Evolutionary conservation across 306 rosid species (phyloP).

Genomic region (Mimosa bimucronata): DNA sequence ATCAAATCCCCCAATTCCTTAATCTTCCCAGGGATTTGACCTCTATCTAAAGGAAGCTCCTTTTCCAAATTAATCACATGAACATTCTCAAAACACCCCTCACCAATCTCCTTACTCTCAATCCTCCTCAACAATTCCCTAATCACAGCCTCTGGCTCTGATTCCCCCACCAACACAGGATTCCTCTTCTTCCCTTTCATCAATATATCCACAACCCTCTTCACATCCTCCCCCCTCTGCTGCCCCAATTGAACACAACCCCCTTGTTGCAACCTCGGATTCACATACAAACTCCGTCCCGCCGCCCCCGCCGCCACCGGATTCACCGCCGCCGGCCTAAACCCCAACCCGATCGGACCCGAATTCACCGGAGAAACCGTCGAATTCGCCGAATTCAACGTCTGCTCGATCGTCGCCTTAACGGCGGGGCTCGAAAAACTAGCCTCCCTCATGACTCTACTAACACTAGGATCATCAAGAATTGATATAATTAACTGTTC

Average conservation of each 20-base stretch:
- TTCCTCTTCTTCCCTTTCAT: constrained; percentile 69
- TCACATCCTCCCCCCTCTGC: constrained; percentile 72
- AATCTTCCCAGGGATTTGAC: constrained; percentile 50
- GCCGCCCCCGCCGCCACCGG: constrained; percentile 10
- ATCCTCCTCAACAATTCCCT: constrained; percentile 73
- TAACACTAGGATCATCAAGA: constrained; percentile 95
- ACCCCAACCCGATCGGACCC: constrained; percentile 65
- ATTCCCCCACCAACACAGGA: constrained; percentile 90
- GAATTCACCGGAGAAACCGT: constrained; percentile 54
- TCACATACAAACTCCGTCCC: constrained; percentile 67
- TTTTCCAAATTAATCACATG: constrained; percentile 74
- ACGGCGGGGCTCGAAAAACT: constrained; percentile 94
- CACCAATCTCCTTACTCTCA: constrained; percentile 67
- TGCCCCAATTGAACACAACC: constrained; percentile 52
- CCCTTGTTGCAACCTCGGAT: constrained; percentile 82
- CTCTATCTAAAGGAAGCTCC: constrained; percentile 67
- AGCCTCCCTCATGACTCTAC: constrained; percentile 96
- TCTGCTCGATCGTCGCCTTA: constrained; percentile 82
- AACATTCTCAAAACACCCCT: constrained; percentile 53
- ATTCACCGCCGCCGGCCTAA: constrained; percentile 50
- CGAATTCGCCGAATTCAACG: constrained; percentile 53
- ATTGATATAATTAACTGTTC: constrained; percentile 93
- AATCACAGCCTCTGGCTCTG: constrained; percentile 81
- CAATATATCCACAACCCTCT: constrained; percentile 65
- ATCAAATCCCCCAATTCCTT: constrained; percentile 71